Percentiles rank a stretch among this genome's conserved stretches.
Conservation (phyloP, 179 eudicot species). For the Actinidia arguta region DNA sequence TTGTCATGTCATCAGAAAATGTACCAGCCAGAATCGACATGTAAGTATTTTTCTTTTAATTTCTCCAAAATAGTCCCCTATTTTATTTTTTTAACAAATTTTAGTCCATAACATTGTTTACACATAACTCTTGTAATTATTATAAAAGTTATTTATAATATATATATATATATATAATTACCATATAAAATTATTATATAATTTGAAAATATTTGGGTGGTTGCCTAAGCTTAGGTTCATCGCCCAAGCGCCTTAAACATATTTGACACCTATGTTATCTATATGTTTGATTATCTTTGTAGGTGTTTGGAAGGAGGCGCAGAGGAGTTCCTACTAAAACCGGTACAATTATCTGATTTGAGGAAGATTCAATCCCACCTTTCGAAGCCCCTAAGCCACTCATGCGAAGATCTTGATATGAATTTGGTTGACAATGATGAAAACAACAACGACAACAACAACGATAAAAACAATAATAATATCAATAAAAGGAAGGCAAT, state of each 20-base stretch:
- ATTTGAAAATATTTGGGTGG: no score
- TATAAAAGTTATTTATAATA: no score
- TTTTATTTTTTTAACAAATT: no score
- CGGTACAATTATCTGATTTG: constrained; percentile 35
- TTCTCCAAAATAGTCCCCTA: no score
- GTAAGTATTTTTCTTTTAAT: neutral
- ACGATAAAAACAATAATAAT: neutral
- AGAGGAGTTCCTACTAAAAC: constrained; percentile 37
- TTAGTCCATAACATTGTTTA: no score
- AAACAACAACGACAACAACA: neutral
- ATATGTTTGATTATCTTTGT: constrained; percentile 5
- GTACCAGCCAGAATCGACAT: constrained; percentile 21
- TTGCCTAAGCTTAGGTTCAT: no score
- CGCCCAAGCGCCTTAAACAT: no score
- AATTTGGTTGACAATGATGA: neutral
- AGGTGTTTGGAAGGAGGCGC: constrained; percentile 58
- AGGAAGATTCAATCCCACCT: constrained; percentile 38
- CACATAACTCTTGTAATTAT: no score
- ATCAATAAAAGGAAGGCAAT: constrained; percentile 24
- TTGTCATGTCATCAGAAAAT: constrained; percentile 21
- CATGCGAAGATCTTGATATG: neutral
- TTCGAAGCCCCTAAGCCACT: constrained; percentile 15
- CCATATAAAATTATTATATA: no score
- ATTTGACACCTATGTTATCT: no score
- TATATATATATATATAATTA: no score